Percentiles rank a stretch among this genome's conserved stretches.
These are phyloP conservation scores for Fusarium succisae DNA, from an alignment of 2,329 filamentous ascomycete genomes.

Conservation along the genomic window DNA sequence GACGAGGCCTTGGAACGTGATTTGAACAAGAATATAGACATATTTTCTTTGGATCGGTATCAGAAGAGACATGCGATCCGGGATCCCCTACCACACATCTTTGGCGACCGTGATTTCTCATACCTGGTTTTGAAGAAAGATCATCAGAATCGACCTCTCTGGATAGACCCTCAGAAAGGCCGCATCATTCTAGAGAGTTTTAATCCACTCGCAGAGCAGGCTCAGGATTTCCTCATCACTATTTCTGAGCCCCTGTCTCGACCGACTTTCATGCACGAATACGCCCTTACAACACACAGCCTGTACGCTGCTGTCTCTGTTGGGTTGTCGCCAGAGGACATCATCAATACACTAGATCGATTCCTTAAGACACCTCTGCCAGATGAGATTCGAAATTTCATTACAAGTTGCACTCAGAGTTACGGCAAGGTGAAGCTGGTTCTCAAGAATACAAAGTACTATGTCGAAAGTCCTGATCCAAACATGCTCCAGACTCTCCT, in stretches of 20 bases:
- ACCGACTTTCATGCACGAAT: slow-evolving; percentile 92
- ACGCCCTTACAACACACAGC: slow-evolving; percentile 89
- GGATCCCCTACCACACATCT: slow-evolving; percentile 58
- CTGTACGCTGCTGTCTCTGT: slow-evolving; percentile 96
- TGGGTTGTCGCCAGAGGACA: slow-evolving; percentile 88
- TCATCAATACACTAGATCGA: slow-evolving; percentile 86
- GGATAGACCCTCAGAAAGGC: slow-evolving; percentile 89
- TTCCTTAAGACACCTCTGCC: slow-evolving; percentile 91
- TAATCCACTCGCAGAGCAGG: slow-evolving; percentile 84
- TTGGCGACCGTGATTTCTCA: slow-evolving; percentile 75
- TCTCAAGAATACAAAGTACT: slow-evolving; percentile 93
- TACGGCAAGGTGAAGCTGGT: slow-evolving; percentile 98
- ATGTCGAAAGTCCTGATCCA: slow-evolving; percentile 90
- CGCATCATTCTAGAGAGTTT: slow-evolving; percentile 95
- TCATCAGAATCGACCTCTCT: slow-evolving; percentile 88
- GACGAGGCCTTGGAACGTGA: slow-evolving; percentile 64
- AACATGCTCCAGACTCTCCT: slow-evolving; percentile 87
- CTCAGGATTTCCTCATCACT: slow-evolving; percentile 94
- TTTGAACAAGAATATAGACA: slow-evolving; percentile 67
- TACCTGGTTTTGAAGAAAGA: slow-evolving; percentile 85
- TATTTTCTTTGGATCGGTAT: slow-evolving; percentile 65
- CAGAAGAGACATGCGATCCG: slow-evolving; percentile 56
- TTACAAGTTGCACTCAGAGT: slow-evolving; percentile 81
- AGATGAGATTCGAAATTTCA: slow-evolving; percentile 81
- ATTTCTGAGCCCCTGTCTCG: slow-evolving; percentile 93